These are phyloP conservation scores for Candida maltosa DNA, from an alignment of 805 yeast species.

Conservation along the genomic window DNA sequence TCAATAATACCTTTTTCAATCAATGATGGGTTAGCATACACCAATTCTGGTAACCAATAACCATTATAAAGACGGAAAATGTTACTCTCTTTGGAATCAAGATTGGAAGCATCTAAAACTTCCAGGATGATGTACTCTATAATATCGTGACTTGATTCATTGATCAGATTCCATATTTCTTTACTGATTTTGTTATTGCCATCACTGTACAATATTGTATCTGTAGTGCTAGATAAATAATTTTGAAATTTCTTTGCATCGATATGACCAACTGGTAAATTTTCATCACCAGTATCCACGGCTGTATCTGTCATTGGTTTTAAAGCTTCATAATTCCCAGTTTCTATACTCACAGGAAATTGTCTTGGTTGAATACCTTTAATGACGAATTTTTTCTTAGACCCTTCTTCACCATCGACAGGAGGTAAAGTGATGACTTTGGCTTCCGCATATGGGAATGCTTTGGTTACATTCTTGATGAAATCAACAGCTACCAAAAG, in stretches of 20 bases:
- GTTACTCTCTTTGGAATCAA: conserved; percentile 12
- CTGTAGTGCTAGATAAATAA: conserved; percentile 20
- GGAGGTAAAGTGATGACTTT: conserved; percentile 76
- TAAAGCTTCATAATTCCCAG: conserved; percentile 43
- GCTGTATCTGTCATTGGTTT: conserved; percentile 16
- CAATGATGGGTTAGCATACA: conserved; percentile 39
- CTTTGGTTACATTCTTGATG: conserved; percentile 87
- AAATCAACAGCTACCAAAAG: conserved; percentile 94
- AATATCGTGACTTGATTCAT: conserved; percentile 29
- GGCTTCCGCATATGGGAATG: conserved; percentile 85
- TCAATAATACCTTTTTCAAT: conserved; percentile 31
- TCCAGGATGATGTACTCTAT: conserved; percentile 27
- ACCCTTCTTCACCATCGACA: conserved; percentile 29
- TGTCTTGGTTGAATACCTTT: conserved; percentile 90
- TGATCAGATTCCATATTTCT: conserved; percentile 21
- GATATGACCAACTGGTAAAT: conserved; percentile 34
- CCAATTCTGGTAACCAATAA: conserved; percentile 38
- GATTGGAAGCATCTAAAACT: conserved; percentile 21
- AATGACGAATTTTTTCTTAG: conserved; percentile 79
- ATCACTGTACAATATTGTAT: conserved; percentile 14
- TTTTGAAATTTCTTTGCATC: conserved; percentile 29
- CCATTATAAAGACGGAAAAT: conserved; percentile 35
- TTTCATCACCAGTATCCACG: conserved; percentile 12
- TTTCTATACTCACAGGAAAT: conserved; percentile 46
- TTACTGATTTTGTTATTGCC: conserved; percentile 13